These are phyloP conservation scores for Albizia julibrissin DNA, from an alignment of 306 rosid species.

Conservation along the genomic window DNA sequence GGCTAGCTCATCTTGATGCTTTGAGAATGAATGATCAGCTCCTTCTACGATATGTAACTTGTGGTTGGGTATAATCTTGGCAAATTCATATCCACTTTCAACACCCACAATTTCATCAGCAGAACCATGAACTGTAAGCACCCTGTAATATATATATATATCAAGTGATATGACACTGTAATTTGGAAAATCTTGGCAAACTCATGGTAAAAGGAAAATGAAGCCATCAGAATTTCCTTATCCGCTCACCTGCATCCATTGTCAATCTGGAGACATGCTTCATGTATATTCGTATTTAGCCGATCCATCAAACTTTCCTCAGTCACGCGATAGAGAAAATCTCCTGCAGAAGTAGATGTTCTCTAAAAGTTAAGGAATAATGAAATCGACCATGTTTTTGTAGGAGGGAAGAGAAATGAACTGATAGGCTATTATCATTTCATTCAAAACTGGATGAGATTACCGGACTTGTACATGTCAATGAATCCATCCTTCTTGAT, in stretches of 20 bases:
- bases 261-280: constrained; percentile 69
- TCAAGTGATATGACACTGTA: background rate
- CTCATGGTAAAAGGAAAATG: background rate
- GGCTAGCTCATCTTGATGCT: constrained; percentile 56
- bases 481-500: constrained; percentile 60
- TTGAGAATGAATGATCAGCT: constrained; percentile 57
- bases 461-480: constrained; percentile 60
- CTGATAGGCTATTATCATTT: background rate
- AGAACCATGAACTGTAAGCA: constrained; percentile 72
- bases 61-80: constrained; percentile 73
- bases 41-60: constrained; percentile 60
- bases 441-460: constrained; percentile 24
- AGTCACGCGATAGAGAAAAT: constrained; percentile 49
- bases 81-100: constrained; percentile 63
- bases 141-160: constrained; percentile 44
- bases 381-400: background rate
- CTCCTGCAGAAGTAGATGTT: constrained; percentile 38
- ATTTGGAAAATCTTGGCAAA: background rate
- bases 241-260: constrained; percentile 62
- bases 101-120: constrained; percentile 51
- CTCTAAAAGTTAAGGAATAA: background rate
- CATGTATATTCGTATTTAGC: constrained; percentile 60
- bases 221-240: background rate
- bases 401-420: constrained; percentile 2
- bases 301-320: constrained; percentile 71